Base-by-base conservation (phyloP, 306 rosid species). In the Myrica gale region DNA sequence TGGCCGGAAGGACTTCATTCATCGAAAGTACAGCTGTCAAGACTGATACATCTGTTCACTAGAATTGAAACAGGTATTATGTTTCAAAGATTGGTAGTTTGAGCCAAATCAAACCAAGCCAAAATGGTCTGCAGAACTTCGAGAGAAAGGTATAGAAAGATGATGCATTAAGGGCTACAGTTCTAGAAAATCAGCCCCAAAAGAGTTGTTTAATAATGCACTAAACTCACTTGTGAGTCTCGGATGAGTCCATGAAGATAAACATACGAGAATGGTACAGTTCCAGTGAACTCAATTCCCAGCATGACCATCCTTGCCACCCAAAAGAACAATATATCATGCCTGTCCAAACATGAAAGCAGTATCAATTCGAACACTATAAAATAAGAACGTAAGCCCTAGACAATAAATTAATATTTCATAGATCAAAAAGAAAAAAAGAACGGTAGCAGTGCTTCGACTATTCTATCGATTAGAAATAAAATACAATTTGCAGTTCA, bases 281-380 rank as follows among this genome's bases (percentile, higher is more conserved):
- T 89, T 50, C 98, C 97, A 0, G 97, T 94, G 86, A 94, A 90
- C 77, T 94, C 97, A 74, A 94, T 90, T 82, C 98, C 98, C 98
- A 94, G 82, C 98, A 94, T 94, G 74, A 91, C 93, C 98, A 94
- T 94, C 83, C 98, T 90, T 65, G 97, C 98, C 78, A 94, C 98
- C 98, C 98, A 94, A 78, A 94, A 94, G 90, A 94, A 94, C 83
- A 94, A 73, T 80, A 94, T 94, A 83, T 94, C 97, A 77, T 94
- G 98, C 91, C 98, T 94, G 92, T 70, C 76, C 82, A 79, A 65
- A 76, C 53, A 82, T 75, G 62, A 56, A 76, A 71, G 79, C 17
- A 75, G 43, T 63, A 79, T 80, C 42, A 76, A 53, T 48, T 61
- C 61, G 50, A 8, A 32, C 62, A 77, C 42, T 46, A 50, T 32